Percentiles rank a stretch among this genome's conserved stretches.
Conservation (phyloP, 345 rosid genomes). For the Mercurialis annua region DNA sequence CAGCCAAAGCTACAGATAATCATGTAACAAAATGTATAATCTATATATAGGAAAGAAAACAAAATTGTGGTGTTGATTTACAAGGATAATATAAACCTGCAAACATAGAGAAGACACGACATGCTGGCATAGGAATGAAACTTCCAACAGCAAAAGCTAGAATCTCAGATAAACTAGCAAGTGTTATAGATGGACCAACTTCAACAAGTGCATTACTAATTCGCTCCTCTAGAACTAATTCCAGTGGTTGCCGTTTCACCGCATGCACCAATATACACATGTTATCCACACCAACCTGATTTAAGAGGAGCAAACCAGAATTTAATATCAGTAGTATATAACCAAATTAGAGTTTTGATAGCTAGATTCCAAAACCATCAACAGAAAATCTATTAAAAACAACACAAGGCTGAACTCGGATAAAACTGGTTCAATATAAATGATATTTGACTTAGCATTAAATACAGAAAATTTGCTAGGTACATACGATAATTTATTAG, state of each 20-base stretch:
- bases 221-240: conserved; percentile 64
- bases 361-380: conserved; percentile 1
- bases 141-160: conserved; percentile 95
- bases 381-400: not conserved
- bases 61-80: too few relatives aligned
- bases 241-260: conserved; percentile 80
- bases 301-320: not conserved
- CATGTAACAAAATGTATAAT: conserved; percentile 11
- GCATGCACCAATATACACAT: conserved; percentile 96
- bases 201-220: conserved; percentile 87
- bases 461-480: too few relatives aligned
- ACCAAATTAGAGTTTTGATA: not conserved
- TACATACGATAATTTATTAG: too few relatives aligned
- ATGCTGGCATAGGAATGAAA: conserved; percentile 96
- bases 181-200: conserved; percentile 99
- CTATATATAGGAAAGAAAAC: not conserved
- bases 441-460: not conserved
- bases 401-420: not conserved
- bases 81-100: conserved; percentile 48
- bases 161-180: conserved; percentile 89
- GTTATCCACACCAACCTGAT: conserved; percentile 95
- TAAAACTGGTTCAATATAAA: not conserved
- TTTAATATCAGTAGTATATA: not conserved
- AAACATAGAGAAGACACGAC: conserved; percentile 96
- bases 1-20: conserved; percentile 74